Percentiles rank a stretch among this genome's conserved stretches.
Conservation (phyloP, 352 stramenopile species). For the Lagenidium giganteum region DNA sequence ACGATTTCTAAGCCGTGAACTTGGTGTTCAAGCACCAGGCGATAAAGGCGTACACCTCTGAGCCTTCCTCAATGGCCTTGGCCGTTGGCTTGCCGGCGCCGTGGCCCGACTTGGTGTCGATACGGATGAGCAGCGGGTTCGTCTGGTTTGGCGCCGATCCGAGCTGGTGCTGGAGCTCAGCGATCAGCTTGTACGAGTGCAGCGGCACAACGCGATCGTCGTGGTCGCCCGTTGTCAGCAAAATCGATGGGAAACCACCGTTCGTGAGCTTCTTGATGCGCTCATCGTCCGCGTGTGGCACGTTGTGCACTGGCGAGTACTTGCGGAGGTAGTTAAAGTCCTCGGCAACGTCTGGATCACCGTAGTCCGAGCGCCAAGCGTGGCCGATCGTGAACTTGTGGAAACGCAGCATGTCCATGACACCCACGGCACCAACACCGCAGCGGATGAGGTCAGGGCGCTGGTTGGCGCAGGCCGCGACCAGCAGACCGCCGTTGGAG, state of each 20-base stretch:
- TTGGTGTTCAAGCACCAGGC: conserved; percentile 53
- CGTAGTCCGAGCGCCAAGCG: conserved; percentile 86
- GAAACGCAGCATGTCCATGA: conserved; percentile 97
- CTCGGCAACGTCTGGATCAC: conserved; percentile 68
- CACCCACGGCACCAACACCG: conserved; percentile 89
- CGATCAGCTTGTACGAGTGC: conserved; percentile 90
- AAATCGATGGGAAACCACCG: conserved; percentile 72
- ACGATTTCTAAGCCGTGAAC: conserved; percentile 41
- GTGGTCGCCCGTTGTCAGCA: conserved; percentile 87
- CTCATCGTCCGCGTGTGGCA: conserved; percentile 43
- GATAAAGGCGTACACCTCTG: conserved; percentile 86
- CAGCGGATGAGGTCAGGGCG: conserved; percentile 90
- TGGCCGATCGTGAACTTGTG: conserved; percentile 93
- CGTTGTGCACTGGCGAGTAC: conserved; percentile 90
- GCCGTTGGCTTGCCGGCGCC: conserved; percentile 84
- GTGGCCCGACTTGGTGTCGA: conserved; percentile 88
- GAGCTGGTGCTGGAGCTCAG: conserved; percentile 80
- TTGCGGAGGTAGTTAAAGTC: conserved; percentile 80
- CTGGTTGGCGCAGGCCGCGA: conserved; percentile 88
- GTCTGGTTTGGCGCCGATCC: conserved; percentile 48
- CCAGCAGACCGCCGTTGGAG: conserved; percentile 92
- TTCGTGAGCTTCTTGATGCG: conserved; percentile 44
- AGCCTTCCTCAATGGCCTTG: conserved; percentile 85
- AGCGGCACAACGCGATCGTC: conserved; percentile 88
- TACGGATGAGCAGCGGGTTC: conserved; percentile 86